Percentiles rank a stretch among this genome's conserved stretches.
These are phyloP conservation scores for Mycena leptocephala DNA, from an alignment of 768 basidiomycete genomes.

Conservation along the genomic window DNA sequence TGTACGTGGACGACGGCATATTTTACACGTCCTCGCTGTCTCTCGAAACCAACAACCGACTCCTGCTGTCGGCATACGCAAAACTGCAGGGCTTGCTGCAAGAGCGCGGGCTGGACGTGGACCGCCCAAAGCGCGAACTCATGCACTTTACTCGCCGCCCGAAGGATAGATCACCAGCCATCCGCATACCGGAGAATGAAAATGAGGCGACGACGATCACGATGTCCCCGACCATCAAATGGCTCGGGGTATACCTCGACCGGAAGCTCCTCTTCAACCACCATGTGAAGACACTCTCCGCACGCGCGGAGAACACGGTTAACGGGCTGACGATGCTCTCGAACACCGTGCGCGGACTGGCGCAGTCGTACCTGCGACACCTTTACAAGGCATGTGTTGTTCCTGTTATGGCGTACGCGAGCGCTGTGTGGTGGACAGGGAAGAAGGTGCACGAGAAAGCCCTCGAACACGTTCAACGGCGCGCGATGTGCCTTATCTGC, in stretches of 20 bases:
- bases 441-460: slow-evolving; percentile 38
- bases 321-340: slow-evolving; percentile 48
- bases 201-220: slow-evolving; percentile 4
- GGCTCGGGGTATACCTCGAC: slow-evolving; percentile 55
- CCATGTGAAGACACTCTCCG: slow-evolving; percentile 45
- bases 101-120: background rate
- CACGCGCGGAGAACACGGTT: slow-evolving; percentile 43
- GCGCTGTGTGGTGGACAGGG: slow-evolving; percentile 51
- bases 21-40: slow-evolving; percentile 42
- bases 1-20: slow-evolving; percentile 54
- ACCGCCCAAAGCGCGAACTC: slow-evolving; percentile 43
- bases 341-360: slow-evolving; percentile 53
- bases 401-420: slow-evolving; percentile 52
- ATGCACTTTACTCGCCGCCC: slow-evolving; percentile 44
- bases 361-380: slow-evolving; percentile 43
- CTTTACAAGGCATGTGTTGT: slow-evolving; percentile 50
- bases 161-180: slow-evolving; percentile 25
- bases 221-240: slow-evolving; percentile 36
- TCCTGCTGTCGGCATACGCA: slow-evolving; percentile 38
- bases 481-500: slow-evolving; percentile 48
- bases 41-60: slow-evolving; percentile 38
- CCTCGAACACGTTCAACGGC: slow-evolving; percentile 47
- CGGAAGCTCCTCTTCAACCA: slow-evolving; percentile 48
- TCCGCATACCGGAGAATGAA: slow-evolving; percentile 23
- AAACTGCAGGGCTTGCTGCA: background rate